A percentile compares a stretch with the other conserved stretches of the same genome.
These are phyloP conservation scores for Aspergillus arachidicola DNA, from an alignment of 2,329 filamentous ascomycete species.

Conservation along the genomic window DNA sequence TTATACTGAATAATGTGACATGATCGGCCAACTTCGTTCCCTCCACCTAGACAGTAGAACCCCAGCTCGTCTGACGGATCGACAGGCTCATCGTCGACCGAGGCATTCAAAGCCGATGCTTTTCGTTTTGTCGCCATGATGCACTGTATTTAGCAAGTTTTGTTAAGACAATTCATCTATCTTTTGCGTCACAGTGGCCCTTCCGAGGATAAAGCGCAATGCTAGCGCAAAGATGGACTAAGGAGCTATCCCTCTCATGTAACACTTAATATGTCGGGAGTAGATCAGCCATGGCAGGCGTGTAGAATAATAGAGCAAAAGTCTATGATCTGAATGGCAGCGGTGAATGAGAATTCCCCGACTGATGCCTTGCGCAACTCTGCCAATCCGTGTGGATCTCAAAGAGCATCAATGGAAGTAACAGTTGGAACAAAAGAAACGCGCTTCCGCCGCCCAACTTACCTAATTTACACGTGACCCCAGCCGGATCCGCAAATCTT, in stretches of 20 bases:
- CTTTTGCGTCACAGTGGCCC: not conserved
- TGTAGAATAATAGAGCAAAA: not conserved
- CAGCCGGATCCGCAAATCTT: constrained; percentile 25
- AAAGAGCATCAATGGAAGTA: not conserved
- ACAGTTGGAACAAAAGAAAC: constrained; percentile 5
- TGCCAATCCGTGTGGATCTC: not conserved
- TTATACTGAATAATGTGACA: constrained; percentile 99
- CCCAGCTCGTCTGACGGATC: constrained; percentile 92
- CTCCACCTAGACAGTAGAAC: constrained; percentile 90
- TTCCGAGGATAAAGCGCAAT: not conserved
- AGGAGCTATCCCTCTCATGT: constrained; percentile 11
- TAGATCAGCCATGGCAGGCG: constrained; percentile 15
- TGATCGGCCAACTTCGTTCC: constrained; percentile 94
- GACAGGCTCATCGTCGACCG: constrained; percentile 75
- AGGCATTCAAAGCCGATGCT: constrained; percentile 70
- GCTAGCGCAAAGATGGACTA: not conserved
- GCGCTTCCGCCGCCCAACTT: constrained; percentile 7
- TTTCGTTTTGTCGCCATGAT: constrained; percentile 94
- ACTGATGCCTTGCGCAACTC: not conserved
- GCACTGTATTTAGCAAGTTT: not conserved
- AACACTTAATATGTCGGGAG: constrained; percentile 13
- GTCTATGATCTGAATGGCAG: not conserved
- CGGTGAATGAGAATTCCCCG: not conserved
- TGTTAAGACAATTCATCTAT: not conserved
- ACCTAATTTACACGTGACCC: constrained; percentile 24